Base-by-base conservation (phyloP, 371 early-diverging fungal genomes). In the Mucor circinelloides region DNA sequence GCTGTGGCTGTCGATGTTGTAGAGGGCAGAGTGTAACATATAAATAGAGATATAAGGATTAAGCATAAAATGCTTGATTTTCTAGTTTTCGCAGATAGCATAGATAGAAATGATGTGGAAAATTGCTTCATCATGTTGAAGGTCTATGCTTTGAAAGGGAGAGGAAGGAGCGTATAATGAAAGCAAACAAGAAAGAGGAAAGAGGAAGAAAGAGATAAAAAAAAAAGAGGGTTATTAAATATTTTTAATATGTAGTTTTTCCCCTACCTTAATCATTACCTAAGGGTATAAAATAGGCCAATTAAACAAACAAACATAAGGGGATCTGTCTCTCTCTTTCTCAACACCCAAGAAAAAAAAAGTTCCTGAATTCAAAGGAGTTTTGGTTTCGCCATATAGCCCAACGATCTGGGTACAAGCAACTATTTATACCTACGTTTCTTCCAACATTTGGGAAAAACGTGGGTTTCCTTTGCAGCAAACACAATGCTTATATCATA, bases 331-430 rank as follows among this genome's bases (percentile, higher is more conserved):
- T 36, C 13, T 36, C 36, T 36, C 36, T 36, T 13, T 36, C 36
- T 36, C 36, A 34, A 34, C 34, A 34, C 6, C 34, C 34, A 34
- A 8, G n/a, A n/a, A 36, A 25, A 44, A 44, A 44, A 2, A 50
- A 12, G 50, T 50, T 50, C 50, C 50, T 50, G 25, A 50, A 23
- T 50, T 50, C 50, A 50, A 50, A 50, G 50, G 50, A 50, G 50
- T 25, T 9, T n/a, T 46, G 21, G 46, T 46, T 17, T 46, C 46
- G 36, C 36, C 36, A 36, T 36, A 1, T 13, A 13, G 36, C 36
- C 36, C 13, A 36, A 15, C 10, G 13, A 36, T 36, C 36, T 12
- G 36, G 36, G 36, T 36, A 36, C 7, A 32, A 9, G 6, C 34
- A 32, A 6, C 36, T 36, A 36, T 36, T 36, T 36, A 13, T 36